Base-by-base conservation (phyloP, 352 stramenopile species). In the Globisporangium emineosum region DNA sequence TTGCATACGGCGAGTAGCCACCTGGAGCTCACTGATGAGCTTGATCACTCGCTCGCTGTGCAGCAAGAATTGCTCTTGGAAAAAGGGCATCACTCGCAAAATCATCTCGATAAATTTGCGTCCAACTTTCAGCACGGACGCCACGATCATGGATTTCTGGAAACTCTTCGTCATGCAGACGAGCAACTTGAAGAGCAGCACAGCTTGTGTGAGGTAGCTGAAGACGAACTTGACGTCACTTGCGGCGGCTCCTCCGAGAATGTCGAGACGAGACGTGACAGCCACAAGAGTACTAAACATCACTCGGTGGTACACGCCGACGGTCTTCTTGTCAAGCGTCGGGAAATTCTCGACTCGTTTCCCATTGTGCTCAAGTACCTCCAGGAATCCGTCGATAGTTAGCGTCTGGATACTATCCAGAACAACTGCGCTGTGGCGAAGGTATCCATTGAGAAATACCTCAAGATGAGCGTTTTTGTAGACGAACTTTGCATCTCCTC, bases 151-250 rank as follows among this genome's bases (percentile, higher is more conserved):
- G 3, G 75, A 60, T 45, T 78, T 83, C 37, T 83, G 78, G 64
- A 80, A 88, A 59, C 73, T 79, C 64, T 84, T 85, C 0, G 81
- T 87, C 23, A 90, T 67, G 2, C 65, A 75, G 7, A 90, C 79
- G 3, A 90, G 76, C 19, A 90, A 37, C 68, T 88, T 81, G 45
- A 90, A 88, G 33, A 90, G 59, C 35, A 90, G 63, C 60, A 83
- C 71, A 3, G 70, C 69, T 49, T 88, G 79, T 1, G 55, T 73
- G 9, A 88, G 54, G 59, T 86, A 88, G 56, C 77, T 87, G 27
- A 89, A 72, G 32, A 83, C 43, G 7, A 84, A 67, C 5, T 55
- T 30, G 10, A 77, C 66, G 35, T 70, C 51, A 17, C 58, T 70
- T 7, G 73, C 52, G 5, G 54, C 50, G 45, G 30, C 45, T 3